Evolutionary conservation across 805 yeast species (phyloP).

Genomic region (Alloascoidea africana): DNA sequence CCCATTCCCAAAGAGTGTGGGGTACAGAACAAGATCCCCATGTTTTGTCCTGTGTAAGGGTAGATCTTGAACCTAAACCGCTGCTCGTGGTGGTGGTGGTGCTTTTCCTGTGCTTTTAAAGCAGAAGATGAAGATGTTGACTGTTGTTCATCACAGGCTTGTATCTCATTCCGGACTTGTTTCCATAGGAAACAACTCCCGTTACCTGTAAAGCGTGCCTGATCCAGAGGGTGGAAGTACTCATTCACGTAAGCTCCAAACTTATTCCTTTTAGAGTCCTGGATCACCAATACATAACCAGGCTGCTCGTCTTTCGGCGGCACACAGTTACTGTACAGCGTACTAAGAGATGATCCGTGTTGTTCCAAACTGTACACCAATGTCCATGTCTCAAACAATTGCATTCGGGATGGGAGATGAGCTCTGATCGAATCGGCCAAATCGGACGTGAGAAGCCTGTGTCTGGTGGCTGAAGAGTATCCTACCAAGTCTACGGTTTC

Average conservation of each 20-base stretch:
- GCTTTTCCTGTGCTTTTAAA: background rate
- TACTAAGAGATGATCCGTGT: conserved; percentile 76
- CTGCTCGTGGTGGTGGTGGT: conserved; percentile 1
- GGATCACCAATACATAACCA: conserved; percentile 65
- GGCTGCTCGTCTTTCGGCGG: conserved; percentile 28
- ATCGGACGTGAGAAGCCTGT: conserved; percentile 38
- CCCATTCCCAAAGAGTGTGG: conserved; percentile 71
- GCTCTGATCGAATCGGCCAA: conserved; percentile 64
- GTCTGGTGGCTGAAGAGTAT: conserved; percentile 40
- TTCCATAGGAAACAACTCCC: conserved; percentile 95
- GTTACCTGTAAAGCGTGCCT: conserved; percentile 71
- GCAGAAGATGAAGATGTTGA: conserved; percentile 1
- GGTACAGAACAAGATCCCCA: conserved; percentile 72
- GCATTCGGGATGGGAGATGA: conserved; percentile 66
- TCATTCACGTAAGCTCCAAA: conserved; percentile 80
- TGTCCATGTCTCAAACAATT: conserved; percentile 64
- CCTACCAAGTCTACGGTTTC: conserved; percentile 47
- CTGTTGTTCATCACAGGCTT: conserved; percentile 3
- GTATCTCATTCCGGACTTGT: conserved; percentile 25
- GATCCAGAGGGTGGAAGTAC: conserved; percentile 52
- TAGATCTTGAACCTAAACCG: conserved; percentile 54
- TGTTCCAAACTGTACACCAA: conserved; percentile 78
- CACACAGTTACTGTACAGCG: conserved; percentile 46
- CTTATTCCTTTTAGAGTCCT: conserved; percentile 43
- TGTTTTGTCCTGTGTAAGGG: conserved; percentile 80